phyloP scores from a whole-genome alignment of 1,284 basidiomycete species.

The Phenoliferia sp. region DNA sequence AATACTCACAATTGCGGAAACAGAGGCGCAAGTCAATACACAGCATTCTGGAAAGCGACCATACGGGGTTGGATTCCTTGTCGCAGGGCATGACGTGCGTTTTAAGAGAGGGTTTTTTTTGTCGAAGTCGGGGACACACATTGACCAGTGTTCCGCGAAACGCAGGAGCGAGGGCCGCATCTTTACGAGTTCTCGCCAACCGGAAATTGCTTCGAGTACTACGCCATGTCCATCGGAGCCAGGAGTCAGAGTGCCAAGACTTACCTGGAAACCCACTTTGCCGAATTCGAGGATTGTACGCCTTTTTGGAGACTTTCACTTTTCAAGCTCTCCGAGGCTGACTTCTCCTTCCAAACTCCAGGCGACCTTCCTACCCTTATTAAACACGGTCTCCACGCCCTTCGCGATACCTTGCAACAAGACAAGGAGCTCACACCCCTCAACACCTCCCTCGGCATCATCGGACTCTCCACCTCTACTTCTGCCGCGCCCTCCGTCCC shows the following conservation, averaged over 20 bases:
- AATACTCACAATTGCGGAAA: slow-evolving; percentile 8
- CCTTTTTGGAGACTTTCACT: slow-evolving; percentile 22
- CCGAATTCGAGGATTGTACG: slow-evolving; percentile 77
- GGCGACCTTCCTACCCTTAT: slow-evolving; percentile 79
- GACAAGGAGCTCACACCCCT: slow-evolving; percentile 87
- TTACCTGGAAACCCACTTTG: slow-evolving; percentile 91
- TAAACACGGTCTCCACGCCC: slow-evolving; percentile 83
- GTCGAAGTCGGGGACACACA: neutral
- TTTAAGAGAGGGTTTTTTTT: no score
- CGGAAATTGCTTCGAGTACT: slow-evolving; percentile 96
- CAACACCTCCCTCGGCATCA: slow-evolving; percentile 90
- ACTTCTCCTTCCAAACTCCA: slow-evolving; percentile 7
- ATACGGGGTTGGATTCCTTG: slow-evolving; percentile 97
- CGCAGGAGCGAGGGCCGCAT: slow-evolving; percentile 64
- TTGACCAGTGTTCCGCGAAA: neutral
- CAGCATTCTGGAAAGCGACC: slow-evolving; percentile 97
- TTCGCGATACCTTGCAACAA: slow-evolving; percentile 92
- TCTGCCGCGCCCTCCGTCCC: neutral
- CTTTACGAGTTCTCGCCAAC: slow-evolving; percentile 97
- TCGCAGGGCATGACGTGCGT: slow-evolving; percentile 80
- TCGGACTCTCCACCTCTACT: slow-evolving; percentile 40
- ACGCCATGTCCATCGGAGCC: slow-evolving; percentile 96
- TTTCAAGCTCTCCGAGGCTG: neutral
- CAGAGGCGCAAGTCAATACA: slow-evolving; percentile 97
- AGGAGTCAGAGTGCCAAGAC: slow-evolving; percentile 97